Evolutionary conservation across 1,284 basidiomycete genomes (phyloP).

Genomic region (Rhodofomes roseus): DNA sequence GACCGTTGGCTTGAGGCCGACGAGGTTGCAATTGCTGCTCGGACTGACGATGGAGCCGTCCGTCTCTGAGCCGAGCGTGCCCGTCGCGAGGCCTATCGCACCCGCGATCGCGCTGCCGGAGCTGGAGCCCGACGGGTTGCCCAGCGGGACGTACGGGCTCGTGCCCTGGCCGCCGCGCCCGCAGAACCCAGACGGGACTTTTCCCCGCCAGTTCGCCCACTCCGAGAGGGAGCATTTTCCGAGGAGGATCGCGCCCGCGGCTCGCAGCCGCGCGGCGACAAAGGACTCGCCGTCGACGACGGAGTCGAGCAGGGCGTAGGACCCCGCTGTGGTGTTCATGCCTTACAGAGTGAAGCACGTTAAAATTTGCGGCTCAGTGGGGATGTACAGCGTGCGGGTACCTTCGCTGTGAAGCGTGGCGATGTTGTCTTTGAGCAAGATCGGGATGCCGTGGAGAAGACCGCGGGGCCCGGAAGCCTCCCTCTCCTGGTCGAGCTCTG

Average conservation of each 20-base stretch:
- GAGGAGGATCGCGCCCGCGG: slow-evolving; percentile 66
- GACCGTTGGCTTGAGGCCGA: slow-evolving; percentile 51
- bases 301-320: slow-evolving; percentile 52
- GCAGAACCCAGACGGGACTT: slow-evolving; percentile 58
- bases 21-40: slow-evolving; percentile 40
- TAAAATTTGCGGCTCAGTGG: background rate
- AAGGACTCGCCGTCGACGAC: slow-evolving; percentile 61
- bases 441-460: slow-evolving; percentile 64
- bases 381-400: slow-evolving; percentile 3
- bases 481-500: slow-evolving; percentile 52
- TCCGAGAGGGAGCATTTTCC: slow-evolving; percentile 68
- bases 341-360: slow-evolving; percentile 37
- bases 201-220: slow-evolving; percentile 57
- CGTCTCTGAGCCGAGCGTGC: slow-evolving; percentile 62
- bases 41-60: slow-evolving; percentile 59
- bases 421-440: slow-evolving; percentile 72
- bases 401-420: slow-evolving; percentile 38
- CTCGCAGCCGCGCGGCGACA: slow-evolving; percentile 54
- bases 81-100: slow-evolving; percentile 59
- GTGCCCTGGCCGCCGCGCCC: slow-evolving; percentile 63
- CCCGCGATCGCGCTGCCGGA: slow-evolving; percentile 60
- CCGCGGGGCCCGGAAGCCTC: slow-evolving; percentile 42
- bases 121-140: slow-evolving; percentile 62
- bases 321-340: slow-evolving; percentile 65
- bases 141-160: slow-evolving; percentile 56